These are phyloP conservation scores for Cyberlindnera americana DNA, from an alignment of 805 yeast genomes.

Conservation along the genomic window DNA sequence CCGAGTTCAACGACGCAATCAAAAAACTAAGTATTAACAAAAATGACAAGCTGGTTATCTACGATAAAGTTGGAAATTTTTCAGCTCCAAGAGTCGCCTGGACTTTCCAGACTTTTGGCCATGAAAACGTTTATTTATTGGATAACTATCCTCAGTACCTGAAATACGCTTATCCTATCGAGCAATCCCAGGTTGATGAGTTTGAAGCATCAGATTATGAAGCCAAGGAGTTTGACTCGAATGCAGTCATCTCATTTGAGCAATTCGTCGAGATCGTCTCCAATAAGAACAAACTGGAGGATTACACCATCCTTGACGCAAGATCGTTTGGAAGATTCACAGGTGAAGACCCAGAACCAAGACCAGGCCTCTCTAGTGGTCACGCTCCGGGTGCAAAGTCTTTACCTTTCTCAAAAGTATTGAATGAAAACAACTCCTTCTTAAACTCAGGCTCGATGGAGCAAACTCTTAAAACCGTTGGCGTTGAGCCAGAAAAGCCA, in stretches of 20 bases:
- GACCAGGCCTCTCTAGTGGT: constrained; percentile 85
- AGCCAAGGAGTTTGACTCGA: constrained; percentile 34
- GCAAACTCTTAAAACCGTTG: constrained; percentile 40
- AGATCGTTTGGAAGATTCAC: constrained; percentile 71
- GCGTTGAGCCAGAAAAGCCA: constrained; percentile 47
- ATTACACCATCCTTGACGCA: constrained; percentile 72
- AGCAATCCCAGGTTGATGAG: constrained; percentile 21
- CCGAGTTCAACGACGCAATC: constrained; percentile 51
- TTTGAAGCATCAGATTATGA: constrained; percentile 30
- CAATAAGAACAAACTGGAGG: constrained; percentile 38
- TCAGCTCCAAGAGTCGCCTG: constrained; percentile 91
- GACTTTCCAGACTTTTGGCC: constrained; percentile 82
- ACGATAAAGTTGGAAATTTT: constrained; percentile 82
- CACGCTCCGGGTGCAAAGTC: constrained; percentile 81
- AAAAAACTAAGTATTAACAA: constrained; percentile 51
- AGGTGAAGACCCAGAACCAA: constrained; percentile 83
- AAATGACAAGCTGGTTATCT: constrained; percentile 66
- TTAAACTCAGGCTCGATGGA: constrained; percentile 44
- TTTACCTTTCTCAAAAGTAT: constrained; percentile 66
- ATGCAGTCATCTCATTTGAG: constrained; percentile 64
- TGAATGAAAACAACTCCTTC: constrained; percentile 46
- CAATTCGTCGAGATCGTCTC: constrained; percentile 59
- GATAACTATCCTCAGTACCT: constrained; percentile 63
- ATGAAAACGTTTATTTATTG: constrained; percentile 60
- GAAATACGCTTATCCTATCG: constrained; percentile 43